Evolutionary conservation across 2,329 filamentous ascomycete species (phyloP).

Genomic region (Talaromyces sp.): DNA sequence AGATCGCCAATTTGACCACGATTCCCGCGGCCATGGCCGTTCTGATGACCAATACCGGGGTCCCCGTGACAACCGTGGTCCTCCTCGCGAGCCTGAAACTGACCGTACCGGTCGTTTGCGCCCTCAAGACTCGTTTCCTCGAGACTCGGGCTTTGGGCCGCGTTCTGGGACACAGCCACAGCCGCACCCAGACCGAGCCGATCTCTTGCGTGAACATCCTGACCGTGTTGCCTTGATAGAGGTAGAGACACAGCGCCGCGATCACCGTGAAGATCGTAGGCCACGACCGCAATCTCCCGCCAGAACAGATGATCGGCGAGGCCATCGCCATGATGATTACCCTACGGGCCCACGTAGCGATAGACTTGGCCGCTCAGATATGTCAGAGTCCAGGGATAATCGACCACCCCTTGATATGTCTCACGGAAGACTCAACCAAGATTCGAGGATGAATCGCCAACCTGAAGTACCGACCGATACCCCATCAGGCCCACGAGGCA

Average conservation of each 20-base stretch:
- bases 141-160: constrained; percentile 13
- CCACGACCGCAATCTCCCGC: constrained; percentile 15
- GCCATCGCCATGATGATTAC: constrained; percentile 37
- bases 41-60: constrained; percentile 37
- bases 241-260: constrained; percentile 24
- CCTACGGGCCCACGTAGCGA: constrained; percentile 51
- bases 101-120: constrained; percentile 32
- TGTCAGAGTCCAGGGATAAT: constrained; percentile 33
- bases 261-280: constrained; percentile 28
- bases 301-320: constrained; percentile 7
- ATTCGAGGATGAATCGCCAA: constrained; percentile 30
- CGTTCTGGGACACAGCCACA: constrained; percentile 20
- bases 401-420: constrained; percentile 35
- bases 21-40: constrained; percentile 31
- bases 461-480: constrained; percentile 36
- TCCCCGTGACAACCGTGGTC: constrained; percentile 22
- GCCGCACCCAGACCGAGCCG: constrained; percentile 28
- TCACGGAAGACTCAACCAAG: constrained; percentile 43
- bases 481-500: constrained; percentile 51
- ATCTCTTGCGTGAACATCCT: constrained; percentile 27
- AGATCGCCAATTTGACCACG: constrained; percentile 31
- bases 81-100: constrained; percentile 31
- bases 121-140: constrained; percentile 23
- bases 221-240: constrained; percentile 20
- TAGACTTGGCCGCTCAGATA: constrained; percentile 25